Base-by-base conservation (phyloP, 2,329 filamentous ascomycete genomes). In the Plenodomus lindquistii region DNA sequence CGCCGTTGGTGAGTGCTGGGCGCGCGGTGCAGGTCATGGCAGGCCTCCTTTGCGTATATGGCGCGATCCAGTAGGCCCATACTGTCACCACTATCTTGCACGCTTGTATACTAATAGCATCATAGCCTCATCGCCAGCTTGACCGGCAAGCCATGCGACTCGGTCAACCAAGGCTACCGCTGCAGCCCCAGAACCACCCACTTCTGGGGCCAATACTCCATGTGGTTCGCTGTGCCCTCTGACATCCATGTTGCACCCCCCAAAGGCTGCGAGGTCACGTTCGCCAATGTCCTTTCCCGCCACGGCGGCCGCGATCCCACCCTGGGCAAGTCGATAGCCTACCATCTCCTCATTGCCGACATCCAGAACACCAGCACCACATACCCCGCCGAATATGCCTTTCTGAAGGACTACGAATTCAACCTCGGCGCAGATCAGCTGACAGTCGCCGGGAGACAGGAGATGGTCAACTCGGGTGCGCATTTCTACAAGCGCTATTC, bases 271-370 rank as follows among this genome's bases (percentile, higher is more conserved):
- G 75, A 81, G 11, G 75, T 93, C 59, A 93, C 86, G 2, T 93
- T 96, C 71, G 92, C 82, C 1, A 88, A 92, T 63, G 77, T 92
- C 19, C 80, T 97, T 40, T 91, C 90, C 18, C 85, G 92, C 2
- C 92, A 97, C 68, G 92, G 91, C 40, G 89, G 89, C 31, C 83
- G 92, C 43, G 88, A 90, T 66, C 92, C 92, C 1, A 96, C 91
- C 0, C 64, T 75, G 10, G 76, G 77, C 56, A 95, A 92, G 75
- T 82, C 85, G 0, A 66, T 70, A 10, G 66, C 71, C 6, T 96
- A 96, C 73, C 79, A 77, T 34, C 71, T 75, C 4, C 79, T 89
- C 8, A 77, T 96, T 44, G 68, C 79, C 21, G 81, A 81, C 40
- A 87, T 97, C 52, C 85, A 92, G 51, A 69, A 68, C 37, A 79